Base-by-base conservation (phyloP, 2,329 filamentous ascomycete genomes). In the Fonsecaea erecta region DNA sequence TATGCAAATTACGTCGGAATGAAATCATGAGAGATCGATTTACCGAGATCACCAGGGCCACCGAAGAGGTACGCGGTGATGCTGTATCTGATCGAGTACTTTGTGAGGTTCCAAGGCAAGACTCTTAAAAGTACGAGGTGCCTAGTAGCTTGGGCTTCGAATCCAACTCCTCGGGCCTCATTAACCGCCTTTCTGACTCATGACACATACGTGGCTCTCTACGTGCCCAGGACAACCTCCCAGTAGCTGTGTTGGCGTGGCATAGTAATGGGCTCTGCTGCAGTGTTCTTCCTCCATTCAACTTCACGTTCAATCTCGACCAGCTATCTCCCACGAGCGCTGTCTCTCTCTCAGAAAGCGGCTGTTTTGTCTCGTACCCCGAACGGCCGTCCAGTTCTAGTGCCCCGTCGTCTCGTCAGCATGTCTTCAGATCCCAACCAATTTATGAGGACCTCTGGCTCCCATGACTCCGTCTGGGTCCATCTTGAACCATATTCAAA, bases 401-500 rank as follows among this genome's bases (percentile, higher is more conserved):
- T 51, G 12, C 12, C 37, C 28, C 40, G 26, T 34, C 37, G 55
- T 18, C 8, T 34, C 40, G 12, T 14, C 55, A 34, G 40, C 40
- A 58, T 46, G 43, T 48, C 55, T 46, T 51, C 55, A 51, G 55
- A 58, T 58, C 55, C 55, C 8, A 58, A 34, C 14, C 76, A 79
- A 51, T 78, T 75, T 66, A 75, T 78, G 69, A 73, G 77, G 46
- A 85, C 84, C 3, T 84, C 83, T 0, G 84, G 84, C 37, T 75
- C 77, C 18, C 81, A 77, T 2, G 81, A 84, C 58, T 72, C 85
- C 0, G 84, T 86, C 21, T 87, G 84, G 84, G 74, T 83, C 0
- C 83, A 84, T 68, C 75, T 75, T 0, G 75, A 82, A 26, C 81
- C 81, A 0, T 84, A 81, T 72, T 74, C 75, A 32, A 74, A 77